phyloP scores from a whole-genome alignment of 257 asterid genomes.

The Solanum tarijense region DNA sequence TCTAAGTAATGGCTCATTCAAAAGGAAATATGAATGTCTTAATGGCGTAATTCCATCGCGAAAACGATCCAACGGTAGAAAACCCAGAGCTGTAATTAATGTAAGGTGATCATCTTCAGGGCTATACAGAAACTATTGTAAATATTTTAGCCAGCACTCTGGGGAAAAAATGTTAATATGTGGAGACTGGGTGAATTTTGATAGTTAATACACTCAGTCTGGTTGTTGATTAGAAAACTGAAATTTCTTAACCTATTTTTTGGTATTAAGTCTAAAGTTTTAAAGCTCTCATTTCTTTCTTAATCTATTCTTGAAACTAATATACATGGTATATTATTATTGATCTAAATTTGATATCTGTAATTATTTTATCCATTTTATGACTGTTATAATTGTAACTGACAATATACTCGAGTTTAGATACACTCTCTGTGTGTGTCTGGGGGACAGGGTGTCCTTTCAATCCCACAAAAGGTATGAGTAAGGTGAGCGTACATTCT shows the following conservation, averaged over 20 bases:
- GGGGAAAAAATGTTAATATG: not conserved
- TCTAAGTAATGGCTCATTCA: slow-evolving; percentile 23
- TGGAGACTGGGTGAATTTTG: slow-evolving; percentile 13
- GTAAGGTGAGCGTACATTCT: too few species aligned
- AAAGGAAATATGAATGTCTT: slow-evolving; percentile 29
- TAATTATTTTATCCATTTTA: not conserved
- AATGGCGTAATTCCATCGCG: slow-evolving; percentile 33
- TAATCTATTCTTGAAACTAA: not conserved
- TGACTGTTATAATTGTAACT: not conserved
- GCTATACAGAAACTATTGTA: not conserved
- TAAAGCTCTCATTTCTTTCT: not conserved
- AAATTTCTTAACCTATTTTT: not conserved
- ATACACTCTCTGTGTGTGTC: not conserved
- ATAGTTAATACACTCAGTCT: slow-evolving; percentile 9
- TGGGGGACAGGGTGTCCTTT: too few species aligned
- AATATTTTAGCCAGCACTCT: not conserved
- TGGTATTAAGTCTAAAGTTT: not conserved
- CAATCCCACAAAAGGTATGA: too few species aligned
- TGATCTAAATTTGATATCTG: not conserved
- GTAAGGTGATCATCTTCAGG: slow-evolving; percentile 12
- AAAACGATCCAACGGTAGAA: slow-evolving; percentile 42
- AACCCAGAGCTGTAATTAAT: slow-evolving; percentile 19
- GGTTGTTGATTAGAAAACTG: not conserved
- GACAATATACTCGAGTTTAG: not conserved
- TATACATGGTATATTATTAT: not conserved